phyloP scores from a whole-genome alignment of 306 rosid genomes.

The Quercus suber region DNA sequence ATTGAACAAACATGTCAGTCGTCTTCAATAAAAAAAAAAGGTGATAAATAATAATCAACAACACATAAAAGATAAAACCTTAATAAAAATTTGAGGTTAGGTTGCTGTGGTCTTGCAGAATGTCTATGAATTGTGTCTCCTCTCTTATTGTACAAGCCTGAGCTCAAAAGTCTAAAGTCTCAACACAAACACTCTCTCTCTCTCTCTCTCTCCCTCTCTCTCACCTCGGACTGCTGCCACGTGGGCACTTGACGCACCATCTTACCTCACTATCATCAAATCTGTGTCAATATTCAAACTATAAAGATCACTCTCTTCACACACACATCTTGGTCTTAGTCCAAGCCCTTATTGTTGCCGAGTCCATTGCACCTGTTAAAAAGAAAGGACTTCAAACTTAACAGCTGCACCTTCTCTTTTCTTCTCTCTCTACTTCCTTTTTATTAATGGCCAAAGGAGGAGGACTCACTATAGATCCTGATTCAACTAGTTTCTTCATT shows the following conservation, averaged over 20 bases:
- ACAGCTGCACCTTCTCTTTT: slow-evolving; percentile 1
- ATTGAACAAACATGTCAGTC: no score
- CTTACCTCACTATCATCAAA: slow-evolving; percentile 40
- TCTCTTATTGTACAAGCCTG: slow-evolving; percentile 2
- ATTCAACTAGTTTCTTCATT: slow-evolving; percentile 11
- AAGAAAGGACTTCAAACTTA: slow-evolving; percentile 28
- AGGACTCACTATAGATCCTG: slow-evolving; percentile 27
- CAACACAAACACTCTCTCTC: no score
- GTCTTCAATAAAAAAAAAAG: no score
- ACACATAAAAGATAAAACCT: no score
- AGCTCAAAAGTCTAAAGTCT: not conserved
- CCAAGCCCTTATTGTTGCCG: slow-evolving; percentile 60
- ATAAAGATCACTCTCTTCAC: not conserved
- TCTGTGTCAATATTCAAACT: slow-evolving; percentile 14
- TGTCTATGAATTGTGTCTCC: no score
- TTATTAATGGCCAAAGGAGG: slow-evolving; percentile 18
- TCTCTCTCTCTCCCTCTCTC: no score
- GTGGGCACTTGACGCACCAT: slow-evolving; percentile 47
- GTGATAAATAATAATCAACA: no score
- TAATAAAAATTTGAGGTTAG: no score
- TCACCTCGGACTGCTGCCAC: slow-evolving; percentile 16
- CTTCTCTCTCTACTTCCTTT: slow-evolving; percentile 7
- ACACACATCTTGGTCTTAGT: slow-evolving; percentile 43
- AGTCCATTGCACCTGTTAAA: slow-evolving; percentile 45
- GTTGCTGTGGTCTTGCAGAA: no score